phyloP scores from a whole-genome alignment of 148 eudicot species.

The Silene uniflora region DNA sequence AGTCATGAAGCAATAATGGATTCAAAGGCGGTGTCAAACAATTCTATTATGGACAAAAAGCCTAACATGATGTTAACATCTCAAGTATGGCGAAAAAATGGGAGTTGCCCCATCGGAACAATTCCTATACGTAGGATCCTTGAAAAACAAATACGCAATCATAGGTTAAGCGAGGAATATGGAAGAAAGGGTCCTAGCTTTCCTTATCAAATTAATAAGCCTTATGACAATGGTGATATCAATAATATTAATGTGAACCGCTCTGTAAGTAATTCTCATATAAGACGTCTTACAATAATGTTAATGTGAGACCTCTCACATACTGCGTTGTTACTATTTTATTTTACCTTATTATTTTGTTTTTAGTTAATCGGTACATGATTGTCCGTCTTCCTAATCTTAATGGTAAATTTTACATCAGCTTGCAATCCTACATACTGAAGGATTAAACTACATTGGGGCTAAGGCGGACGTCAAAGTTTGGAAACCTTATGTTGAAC shows the following conservation, averaged over 20 bases:
- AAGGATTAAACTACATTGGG: slow-evolving; percentile 22
- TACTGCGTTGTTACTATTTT: too few relatives aligned
- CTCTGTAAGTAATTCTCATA: slow-evolving; percentile 11
- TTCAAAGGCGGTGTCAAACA: slow-evolving; percentile 7
- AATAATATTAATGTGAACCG: slow-evolving; percentile 17
- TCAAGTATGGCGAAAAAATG: slow-evolving; percentile 31
- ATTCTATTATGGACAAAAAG: background rate
- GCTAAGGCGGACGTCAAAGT: slow-evolving; percentile 32
- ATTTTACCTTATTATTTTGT: too few relatives aligned
- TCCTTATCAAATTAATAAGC: slow-evolving; percentile 15
- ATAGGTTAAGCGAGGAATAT: background rate
- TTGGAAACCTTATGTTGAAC: slow-evolving; percentile 23
- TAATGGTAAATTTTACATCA: slow-evolving; percentile 2
- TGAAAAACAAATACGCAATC: background rate
- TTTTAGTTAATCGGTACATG: too few relatives aligned
- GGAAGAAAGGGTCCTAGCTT: slow-evolving; percentile 30
- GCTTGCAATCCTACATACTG: slow-evolving; percentile 14
- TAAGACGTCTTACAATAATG: background rate
- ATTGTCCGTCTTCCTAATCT: slow-evolving; percentile 8
- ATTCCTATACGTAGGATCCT: slow-evolving; percentile 23
- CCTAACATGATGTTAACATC: slow-evolving; percentile 14
- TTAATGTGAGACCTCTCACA: too few relatives aligned
- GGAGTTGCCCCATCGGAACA: slow-evolving; percentile 29
- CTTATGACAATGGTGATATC: slow-evolving; percentile 1
- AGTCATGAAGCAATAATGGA: slow-evolving; percentile 10